phyloP scores from a whole-genome alignment of 2,329 filamentous ascomycete genomes.

The Apiospora hydei region DNA sequence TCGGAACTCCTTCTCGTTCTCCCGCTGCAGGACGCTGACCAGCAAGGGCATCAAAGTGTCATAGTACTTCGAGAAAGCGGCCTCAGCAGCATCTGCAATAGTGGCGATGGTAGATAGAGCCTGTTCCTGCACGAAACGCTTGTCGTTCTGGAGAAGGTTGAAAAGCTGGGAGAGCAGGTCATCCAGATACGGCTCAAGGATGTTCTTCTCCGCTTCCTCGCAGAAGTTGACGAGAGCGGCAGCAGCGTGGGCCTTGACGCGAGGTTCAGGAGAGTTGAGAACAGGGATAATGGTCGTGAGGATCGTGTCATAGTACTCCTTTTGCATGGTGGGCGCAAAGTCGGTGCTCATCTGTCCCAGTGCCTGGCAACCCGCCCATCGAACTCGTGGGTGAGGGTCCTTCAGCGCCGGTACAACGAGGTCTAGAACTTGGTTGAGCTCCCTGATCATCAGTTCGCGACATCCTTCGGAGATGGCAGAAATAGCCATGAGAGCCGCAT shows the following conservation, averaged over 20 bases:
- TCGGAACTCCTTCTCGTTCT: conserved; percentile 92
- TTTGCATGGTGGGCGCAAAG: conserved; percentile 97
- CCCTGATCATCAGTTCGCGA: conserved; percentile 92
- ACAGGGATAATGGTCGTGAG: conserved; percentile 93
- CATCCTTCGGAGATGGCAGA: conserved; percentile 98
- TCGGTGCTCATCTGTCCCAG: conserved; percentile 99
- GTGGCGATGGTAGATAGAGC: conserved; percentile 97
- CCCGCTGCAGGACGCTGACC: conserved; percentile 85
- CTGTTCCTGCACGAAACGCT: conserved; percentile 97
- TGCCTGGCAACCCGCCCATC: conserved; percentile 97
- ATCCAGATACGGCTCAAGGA: conserved; percentile 92
- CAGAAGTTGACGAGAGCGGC: conserved; percentile 99
- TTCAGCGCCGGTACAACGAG: conserved; percentile 91
- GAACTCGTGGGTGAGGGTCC: conserved; percentile 90
- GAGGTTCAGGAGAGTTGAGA: conserved; percentile 85
- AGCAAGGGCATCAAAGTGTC: conserved; percentile 94
- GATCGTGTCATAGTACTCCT: conserved; percentile 88
- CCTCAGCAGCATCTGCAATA: conserved; percentile 97
- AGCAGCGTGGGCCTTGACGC: conserved; percentile 95
- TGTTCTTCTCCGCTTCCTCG: conserved; percentile 93
- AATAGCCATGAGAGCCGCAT: conserved; percentile 97
- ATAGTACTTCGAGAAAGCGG: conserved; percentile 94
- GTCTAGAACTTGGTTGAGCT: conserved; percentile 91
- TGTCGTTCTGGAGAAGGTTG: conserved; percentile 85
- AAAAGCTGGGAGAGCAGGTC: conserved; percentile 85